Evolutionary conservation across 768 basidiomycete genomes (phyloP).

Genomic region (Tricholoma terreum): DNA sequence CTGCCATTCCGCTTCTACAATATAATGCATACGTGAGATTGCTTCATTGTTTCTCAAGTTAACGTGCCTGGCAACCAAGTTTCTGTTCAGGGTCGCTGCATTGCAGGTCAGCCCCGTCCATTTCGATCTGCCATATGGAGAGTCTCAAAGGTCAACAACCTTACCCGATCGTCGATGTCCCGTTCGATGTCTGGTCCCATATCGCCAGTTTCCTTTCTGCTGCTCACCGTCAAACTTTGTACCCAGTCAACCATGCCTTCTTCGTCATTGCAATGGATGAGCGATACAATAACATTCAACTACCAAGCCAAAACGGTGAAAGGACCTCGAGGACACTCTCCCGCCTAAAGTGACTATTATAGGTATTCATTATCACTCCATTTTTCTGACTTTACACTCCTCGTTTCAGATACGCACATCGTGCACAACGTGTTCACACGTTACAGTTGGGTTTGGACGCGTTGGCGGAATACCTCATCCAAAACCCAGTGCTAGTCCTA

Average conservation of each 20-base stretch:
- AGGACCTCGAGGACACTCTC: not conserved
- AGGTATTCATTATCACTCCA: not conserved
- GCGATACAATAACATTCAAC: not conserved
- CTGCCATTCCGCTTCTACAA: not conserved
- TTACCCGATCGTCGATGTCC: not conserved
- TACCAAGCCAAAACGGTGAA: not conserved
- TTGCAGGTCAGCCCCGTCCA: not conserved
- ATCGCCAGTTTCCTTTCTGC: not conserved
- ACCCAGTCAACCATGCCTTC: not conserved
- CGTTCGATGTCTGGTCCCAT: not conserved
- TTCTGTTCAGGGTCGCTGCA: not conserved
- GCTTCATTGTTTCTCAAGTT: too few relatives aligned
- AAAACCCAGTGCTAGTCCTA: not conserved
- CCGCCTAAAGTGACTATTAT: not conserved
- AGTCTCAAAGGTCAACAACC: not conserved
- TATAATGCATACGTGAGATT: not conserved
- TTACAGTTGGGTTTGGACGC: not conserved
- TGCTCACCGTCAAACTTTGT: not conserved
- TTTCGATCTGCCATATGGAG: not conserved
- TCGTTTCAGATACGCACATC: too few relatives aligned
- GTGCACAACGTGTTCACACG: not conserved
- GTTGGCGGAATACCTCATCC: not conserved
- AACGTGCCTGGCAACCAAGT: too few relatives aligned
- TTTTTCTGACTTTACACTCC: not conserved
- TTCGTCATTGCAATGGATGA: not conserved